Percentiles rank a stretch among this genome's conserved stretches.
Conservation (phyloP, 2,329 filamentous ascomycete species). For the Huntiella bhutanensis region DNA sequence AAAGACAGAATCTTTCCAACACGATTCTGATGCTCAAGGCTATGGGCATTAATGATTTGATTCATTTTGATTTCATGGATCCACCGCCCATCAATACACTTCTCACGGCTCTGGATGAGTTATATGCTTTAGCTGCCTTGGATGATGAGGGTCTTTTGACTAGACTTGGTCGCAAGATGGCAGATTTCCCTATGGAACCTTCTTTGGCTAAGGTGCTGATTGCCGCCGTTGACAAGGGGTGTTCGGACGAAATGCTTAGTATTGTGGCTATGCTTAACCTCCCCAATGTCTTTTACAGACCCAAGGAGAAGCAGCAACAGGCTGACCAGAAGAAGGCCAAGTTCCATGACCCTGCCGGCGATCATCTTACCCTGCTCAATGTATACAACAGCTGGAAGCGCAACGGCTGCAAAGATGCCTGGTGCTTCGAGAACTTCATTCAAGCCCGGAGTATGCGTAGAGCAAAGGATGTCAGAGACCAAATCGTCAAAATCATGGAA, state of each 20-base stretch:
- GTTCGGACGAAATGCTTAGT: slow-evolving; percentile 81
- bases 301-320: slow-evolving; percentile 90
- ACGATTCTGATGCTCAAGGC: slow-evolving; percentile 97
- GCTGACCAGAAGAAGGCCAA: slow-evolving; percentile 96
- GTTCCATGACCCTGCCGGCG: slow-evolving; percentile 87
- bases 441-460: slow-evolving; percentile 77
- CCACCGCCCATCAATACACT: slow-evolving; percentile 94
- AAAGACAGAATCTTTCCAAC: slow-evolving; percentile 76
- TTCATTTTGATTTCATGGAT: slow-evolving; percentile 99
- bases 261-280: slow-evolving; percentile 92
- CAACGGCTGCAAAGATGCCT: slow-evolving; percentile 61
- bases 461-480: slow-evolving; percentile 79
- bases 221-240: slow-evolving; percentile 66
- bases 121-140: slow-evolving; percentile 78
- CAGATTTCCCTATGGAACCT: slow-evolving; percentile 96
- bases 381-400: slow-evolving; percentile 96
- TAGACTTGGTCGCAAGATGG: slow-evolving; percentile 85
- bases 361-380: slow-evolving; percentile 86
- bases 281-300: slow-evolving; percentile 76
- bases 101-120: slow-evolving; percentile 84
- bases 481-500: slow-evolving; percentile 85
- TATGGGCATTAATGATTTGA: slow-evolving; percentile 94
- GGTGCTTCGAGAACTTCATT: slow-evolving; percentile 98
- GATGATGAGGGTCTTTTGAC: slow-evolving; percentile 93
- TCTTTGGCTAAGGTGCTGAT: slow-evolving; percentile 81